These are phyloP conservation scores for Aspergillus ibericus DNA, from an alignment of 2,329 filamentous ascomycete genomes.

Conservation along the genomic window DNA sequence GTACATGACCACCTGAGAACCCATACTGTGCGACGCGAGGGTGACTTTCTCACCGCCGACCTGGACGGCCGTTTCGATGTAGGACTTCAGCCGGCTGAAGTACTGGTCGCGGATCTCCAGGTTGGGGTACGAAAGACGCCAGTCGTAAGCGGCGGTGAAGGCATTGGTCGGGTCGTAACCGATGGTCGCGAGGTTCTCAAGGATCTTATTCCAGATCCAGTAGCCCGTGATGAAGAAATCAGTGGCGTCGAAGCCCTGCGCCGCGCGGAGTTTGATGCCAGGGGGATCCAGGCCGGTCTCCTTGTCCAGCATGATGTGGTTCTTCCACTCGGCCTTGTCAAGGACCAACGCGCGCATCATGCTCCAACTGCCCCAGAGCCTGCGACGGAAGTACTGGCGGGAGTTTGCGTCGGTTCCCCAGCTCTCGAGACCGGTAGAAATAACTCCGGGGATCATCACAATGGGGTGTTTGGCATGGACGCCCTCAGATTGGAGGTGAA, in stretches of 20 bases:
- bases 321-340: constrained; percentile 94
- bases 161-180: constrained; percentile 86
- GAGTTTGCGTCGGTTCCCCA: constrained; percentile 89
- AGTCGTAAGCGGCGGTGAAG: constrained; percentile 76
- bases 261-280: constrained; percentile 83
- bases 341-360: constrained; percentile 96
- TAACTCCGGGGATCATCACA: constrained; percentile 96
- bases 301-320: constrained; percentile 95
- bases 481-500: constrained; percentile 79
- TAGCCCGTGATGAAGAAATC: constrained; percentile 83
- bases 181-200: constrained; percentile 93
- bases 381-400: constrained; percentile 86
- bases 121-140: constrained; percentile 87
- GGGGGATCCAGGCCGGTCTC: constrained; percentile 87
- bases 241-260: constrained; percentile 94
- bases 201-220: constrained; percentile 99
- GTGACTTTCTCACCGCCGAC: constrained; percentile 77
- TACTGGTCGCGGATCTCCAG: constrained; percentile 90
- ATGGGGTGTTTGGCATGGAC: constrained; percentile 80
- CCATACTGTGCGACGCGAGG: constrained; percentile 94
- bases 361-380: constrained; percentile 96
- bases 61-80: constrained; percentile 81
- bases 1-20: constrained; percentile 85
- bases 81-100: constrained; percentile 83
- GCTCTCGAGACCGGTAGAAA: constrained; percentile 93